Conservation (phyloP, 2,329 filamentous ascomycete genomes). For the Aspergillus neoniger region DNA sequence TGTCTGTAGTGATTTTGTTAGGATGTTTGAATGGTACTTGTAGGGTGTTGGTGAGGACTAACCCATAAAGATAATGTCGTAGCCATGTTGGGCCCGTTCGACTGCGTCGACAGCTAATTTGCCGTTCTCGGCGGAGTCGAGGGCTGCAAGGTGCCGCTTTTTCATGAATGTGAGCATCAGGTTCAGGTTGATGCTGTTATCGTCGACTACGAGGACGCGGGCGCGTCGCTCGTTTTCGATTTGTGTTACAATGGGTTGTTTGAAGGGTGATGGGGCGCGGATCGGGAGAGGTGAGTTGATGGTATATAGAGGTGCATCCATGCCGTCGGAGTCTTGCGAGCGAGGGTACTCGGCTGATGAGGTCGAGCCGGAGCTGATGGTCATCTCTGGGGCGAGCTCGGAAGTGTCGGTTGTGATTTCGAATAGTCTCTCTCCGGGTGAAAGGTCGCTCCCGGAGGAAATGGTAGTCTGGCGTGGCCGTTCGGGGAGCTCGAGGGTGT, state of each 20-base stretch:
- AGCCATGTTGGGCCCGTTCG: slow-evolving; percentile 34
- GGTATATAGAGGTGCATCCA: slow-evolving; percentile 7
- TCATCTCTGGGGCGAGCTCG: background rate
- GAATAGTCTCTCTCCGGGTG: background rate
- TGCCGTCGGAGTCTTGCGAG: slow-evolving; percentile 9
- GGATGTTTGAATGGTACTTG: background rate
- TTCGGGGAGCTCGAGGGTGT: slow-evolving; percentile 15
- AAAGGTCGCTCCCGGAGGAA: background rate
- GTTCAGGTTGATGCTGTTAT: slow-evolving; percentile 50
- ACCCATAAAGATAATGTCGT: slow-evolving; percentile 51
- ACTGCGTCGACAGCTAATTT: slow-evolving; percentile 46
- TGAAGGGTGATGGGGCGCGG: background rate
- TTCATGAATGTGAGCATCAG: slow-evolving; percentile 48
- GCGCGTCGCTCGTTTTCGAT: slow-evolving; percentile 19
- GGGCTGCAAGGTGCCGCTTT: slow-evolving; percentile 37
- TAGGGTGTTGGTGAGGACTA: background rate
- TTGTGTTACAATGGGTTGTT: background rate
- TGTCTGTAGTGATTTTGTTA: slow-evolving; percentile 30
- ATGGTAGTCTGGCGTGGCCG: slow-evolving; percentile 9
- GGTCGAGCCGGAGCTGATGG: background rate
- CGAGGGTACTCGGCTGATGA: background rate
- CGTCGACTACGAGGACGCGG: slow-evolving; percentile 47
- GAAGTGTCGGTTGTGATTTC: slow-evolving; percentile 6
- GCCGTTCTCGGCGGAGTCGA: slow-evolving; percentile 47
- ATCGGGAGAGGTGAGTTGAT: slow-evolving; percentile 13